Evolutionary conservation across 2,329 filamentous ascomycete species (phyloP).

Genomic region (Ilyonectria robusta): DNA sequence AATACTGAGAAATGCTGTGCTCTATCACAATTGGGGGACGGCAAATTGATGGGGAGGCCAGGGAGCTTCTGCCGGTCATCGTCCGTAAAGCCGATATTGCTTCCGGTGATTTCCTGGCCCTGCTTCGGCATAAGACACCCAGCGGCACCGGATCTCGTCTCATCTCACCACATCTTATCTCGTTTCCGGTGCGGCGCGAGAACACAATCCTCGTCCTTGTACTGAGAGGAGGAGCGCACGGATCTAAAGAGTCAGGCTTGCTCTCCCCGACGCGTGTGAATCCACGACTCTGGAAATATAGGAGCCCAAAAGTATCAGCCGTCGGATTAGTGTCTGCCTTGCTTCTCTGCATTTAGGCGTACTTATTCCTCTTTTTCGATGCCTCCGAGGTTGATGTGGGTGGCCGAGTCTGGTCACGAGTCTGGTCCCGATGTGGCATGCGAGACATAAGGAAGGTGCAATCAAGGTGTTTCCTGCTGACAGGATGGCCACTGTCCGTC

Average conservation of each 20-base stretch:
- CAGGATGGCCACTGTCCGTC: neutral
- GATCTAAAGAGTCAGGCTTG: neutral
- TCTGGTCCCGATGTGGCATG: neutral
- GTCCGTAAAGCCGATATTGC: neutral
- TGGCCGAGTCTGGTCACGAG: neutral
- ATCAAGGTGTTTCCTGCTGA: neutral
- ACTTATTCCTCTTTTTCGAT: neutral
- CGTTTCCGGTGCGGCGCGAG: conserved; percentile 1
- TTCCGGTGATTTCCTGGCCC: neutral
- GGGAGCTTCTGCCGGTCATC: neutral
- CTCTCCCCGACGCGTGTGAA: neutral
- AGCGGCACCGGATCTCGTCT: conserved; percentile 10
- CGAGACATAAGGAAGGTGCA: neutral
- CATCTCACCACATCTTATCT: conserved; percentile 24
- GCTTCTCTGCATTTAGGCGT: neutral
- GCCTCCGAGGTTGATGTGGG: neutral
- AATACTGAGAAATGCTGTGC: conserved; percentile 25
- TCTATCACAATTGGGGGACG: conserved; percentile 40
- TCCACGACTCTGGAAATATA: neutral
- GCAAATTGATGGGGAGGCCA: conserved; percentile 2
- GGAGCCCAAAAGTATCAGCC: neutral
- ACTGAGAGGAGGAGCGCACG: neutral
- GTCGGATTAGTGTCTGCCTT: neutral
- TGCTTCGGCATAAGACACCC: conserved; percentile 9
- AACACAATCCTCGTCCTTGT: conserved; percentile 4